phyloP scores from a whole-genome alignment of 2,329 filamentous ascomycete species.

The Ophiostoma ips region DNA sequence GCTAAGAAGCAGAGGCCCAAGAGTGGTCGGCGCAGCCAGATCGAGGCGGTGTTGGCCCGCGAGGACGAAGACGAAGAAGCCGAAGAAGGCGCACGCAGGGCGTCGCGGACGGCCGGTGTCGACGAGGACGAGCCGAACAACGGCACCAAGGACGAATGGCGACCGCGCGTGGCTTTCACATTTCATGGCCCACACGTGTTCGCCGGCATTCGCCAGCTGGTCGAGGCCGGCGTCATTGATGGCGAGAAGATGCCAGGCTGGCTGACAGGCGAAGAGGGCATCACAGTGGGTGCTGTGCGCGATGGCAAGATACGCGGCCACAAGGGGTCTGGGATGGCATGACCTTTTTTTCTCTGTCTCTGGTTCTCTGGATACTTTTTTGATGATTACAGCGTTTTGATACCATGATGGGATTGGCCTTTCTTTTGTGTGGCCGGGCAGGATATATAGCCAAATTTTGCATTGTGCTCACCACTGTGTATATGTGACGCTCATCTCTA shows the following conservation, averaged over 20 bases:
- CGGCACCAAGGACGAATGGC: slow-evolving; percentile 25
- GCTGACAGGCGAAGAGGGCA: slow-evolving; percentile 79
- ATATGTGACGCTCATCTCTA: background rate
- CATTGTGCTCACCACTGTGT: too few relatives aligned
- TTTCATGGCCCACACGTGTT: slow-evolving; percentile 71
- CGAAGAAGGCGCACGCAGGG: slow-evolving; percentile 13
- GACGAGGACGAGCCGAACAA: slow-evolving; percentile 17
- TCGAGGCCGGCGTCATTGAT: slow-evolving; percentile 63
- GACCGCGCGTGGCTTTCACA: slow-evolving; percentile 48
- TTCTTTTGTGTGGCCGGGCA: background rate
- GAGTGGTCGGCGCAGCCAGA: slow-evolving; percentile 20
- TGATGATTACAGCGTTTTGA: too few relatives aligned
- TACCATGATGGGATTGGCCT: too few relatives aligned
- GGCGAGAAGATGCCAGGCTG: slow-evolving; percentile 71
- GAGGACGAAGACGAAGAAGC: slow-evolving; percentile 16
- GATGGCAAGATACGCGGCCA: slow-evolving; percentile 49
- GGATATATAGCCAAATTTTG: too few relatives aligned
- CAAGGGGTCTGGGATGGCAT: slow-evolving; percentile 39
- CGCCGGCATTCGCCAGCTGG: slow-evolving; percentile 61
- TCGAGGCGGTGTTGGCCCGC: slow-evolving; percentile 23
- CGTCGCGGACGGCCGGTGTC: slow-evolving; percentile 14
- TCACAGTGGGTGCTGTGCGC: slow-evolving; percentile 58
- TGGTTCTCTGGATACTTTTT: too few relatives aligned
- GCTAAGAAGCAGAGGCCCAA: background rate
- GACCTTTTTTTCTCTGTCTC: background rate